These are phyloP conservation scores for sorghum (Sorghum bicolor) DNA, from an alignment of 176 grass and related monocot genomes.

Conservation along the genomic window Sorghum_bicolor_NCBIv3 NC_012876.2:7692501-7693000, in stretches of 20 bases:
- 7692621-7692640: background rate
- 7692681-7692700: background rate
- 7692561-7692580: no score
- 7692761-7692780: conserved; percentile 2
- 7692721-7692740: conserved; percentile 33
- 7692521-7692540: no score
- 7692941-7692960: background rate
- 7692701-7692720: conserved; percentile 2
- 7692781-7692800: conserved; percentile 40
- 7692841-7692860: background rate
- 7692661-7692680: background rate
- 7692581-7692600: background rate
- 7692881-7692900: background rate
- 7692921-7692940: background rate
- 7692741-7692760: conserved; percentile 34
- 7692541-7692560: background rate
- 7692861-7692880: background rate
- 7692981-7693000: background rate
- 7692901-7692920: background rate
- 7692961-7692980: conserved; percentile 3
- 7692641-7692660: background rate
- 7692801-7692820: conserved; percentile 27
- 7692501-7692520: background rate
- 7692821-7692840: conserved; percentile 23
- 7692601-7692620: background rate